phyloP scores from a whole-genome alignment of 2,329 filamentous ascomycete species.

The Monilinia laxa region DNA sequence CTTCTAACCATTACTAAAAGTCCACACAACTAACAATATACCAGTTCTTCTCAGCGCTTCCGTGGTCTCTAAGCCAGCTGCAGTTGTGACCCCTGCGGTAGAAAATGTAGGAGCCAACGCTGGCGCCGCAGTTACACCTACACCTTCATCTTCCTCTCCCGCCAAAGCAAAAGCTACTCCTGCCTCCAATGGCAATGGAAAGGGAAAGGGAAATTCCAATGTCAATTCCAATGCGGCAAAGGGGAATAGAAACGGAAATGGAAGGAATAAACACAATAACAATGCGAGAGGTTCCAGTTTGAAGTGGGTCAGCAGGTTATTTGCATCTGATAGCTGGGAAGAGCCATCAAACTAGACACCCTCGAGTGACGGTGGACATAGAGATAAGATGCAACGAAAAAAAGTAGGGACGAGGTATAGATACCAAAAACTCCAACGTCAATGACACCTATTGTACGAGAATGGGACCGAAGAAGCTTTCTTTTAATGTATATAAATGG shows the following conservation, averaged over 20 bases:
- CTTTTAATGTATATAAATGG: constrained; percentile 15
- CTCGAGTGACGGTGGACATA: background rate
- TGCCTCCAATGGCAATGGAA: background rate
- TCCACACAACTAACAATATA: background rate
- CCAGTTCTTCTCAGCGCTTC: constrained; percentile 18
- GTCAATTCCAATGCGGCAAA: background rate
- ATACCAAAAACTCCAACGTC: background rate
- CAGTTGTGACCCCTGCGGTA: constrained; percentile 15
- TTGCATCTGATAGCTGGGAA: constrained; percentile 9
- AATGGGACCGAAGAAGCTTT: background rate
- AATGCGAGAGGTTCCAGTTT: background rate
- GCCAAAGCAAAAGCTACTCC: background rate
- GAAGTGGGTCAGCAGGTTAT: constrained; percentile 8
- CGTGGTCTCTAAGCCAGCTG: constrained; percentile 16
- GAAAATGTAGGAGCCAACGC: constrained; percentile 2
- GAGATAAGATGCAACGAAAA: background rate
- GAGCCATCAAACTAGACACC: constrained; percentile 7
- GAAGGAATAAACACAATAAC: background rate
- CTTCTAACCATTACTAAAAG: background rate
- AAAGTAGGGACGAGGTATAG: background rate
- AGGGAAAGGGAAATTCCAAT: background rate
- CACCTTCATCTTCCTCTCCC: background rate
- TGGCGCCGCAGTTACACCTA: background rate
- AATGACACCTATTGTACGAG: background rate
- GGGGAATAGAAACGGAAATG: background rate